Conservation (phyloP, 345 rosid species). For the Turnera subulata region DNA sequence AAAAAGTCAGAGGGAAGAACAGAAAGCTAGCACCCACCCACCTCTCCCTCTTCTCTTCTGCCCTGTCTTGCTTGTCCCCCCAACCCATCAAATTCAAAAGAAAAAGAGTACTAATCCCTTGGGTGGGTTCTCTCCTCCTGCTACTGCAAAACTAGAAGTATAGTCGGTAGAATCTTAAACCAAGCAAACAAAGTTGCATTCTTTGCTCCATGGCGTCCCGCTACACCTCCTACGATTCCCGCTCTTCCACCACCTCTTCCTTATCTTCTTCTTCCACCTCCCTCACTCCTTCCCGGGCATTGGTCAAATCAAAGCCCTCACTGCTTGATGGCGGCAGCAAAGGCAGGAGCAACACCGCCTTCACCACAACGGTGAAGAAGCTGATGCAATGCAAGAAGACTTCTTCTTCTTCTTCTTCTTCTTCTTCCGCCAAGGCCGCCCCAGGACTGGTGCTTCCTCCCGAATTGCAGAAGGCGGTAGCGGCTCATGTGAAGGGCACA, state of each 20-base stretch:
- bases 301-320: slow-evolving; percentile 45
- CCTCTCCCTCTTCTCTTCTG: no score
- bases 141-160: no score
- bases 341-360: slow-evolving; percentile 28
- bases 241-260: slow-evolving; percentile 54
- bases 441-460: slow-evolving; percentile 45
- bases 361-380: slow-evolving; percentile 62
- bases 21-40: no score
- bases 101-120: no score
- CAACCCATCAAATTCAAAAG: no score
- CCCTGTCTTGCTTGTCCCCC: no score
- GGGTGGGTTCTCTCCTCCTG: no score
- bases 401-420: no score
- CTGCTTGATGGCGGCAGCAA: slow-evolving; percentile 1
- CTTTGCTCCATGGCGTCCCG: slow-evolving; percentile 70
- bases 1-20: no score
- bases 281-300: slow-evolving; percentile 28
- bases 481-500: slow-evolving; percentile 65
- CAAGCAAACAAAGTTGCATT: no score
- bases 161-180: no score
- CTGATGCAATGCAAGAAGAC: slow-evolving; percentile 53
- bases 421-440: slow-evolving; percentile 25
- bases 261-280: neutral
- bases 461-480: slow-evolving; percentile 34
- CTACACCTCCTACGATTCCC: slow-evolving; percentile 67